Evolutionary conservation across 2,329 filamentous ascomycete species (phyloP), one percentile per base, ranked within the genome.

Genomic region (Dothistroma pini): DNA sequence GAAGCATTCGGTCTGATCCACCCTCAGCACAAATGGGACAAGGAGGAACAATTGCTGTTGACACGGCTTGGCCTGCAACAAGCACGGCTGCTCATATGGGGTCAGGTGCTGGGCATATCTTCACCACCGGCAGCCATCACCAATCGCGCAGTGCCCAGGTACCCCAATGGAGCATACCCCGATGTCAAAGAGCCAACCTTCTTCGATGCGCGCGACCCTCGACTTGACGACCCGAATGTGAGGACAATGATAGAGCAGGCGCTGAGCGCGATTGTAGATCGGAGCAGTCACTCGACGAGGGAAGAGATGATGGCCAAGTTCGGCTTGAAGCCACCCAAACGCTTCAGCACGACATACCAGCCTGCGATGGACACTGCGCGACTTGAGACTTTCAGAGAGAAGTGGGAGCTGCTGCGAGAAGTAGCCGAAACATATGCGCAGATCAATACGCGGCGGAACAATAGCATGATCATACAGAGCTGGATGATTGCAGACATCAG

Each of bases 1-100:
- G 79, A 80, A 66, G 77, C 76, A 25, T 80, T 80, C 70, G 77
- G 77, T 41, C 72, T 78, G 29, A 77, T 81, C 58, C 75, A 79
- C 58, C 75, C 77, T 0, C 70, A 71, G 53, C 76, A 77, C 53
- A 73, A 77, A 60, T 76, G 75, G 66, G 74, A 78, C 47, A 75
- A 74, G 60, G 70, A 72, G 14, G 78, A 81, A 63, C 77, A 78
- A 62, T 72, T 79, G 22, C 72, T 77, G 22, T 72, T 80, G 31
- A 72, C 75, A 3, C 74, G 76, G 56, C 70, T 81, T 6, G 79
- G 79, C 57, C 73, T 81, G 25, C 76, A 80, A 65, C 79, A 81
- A 67, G 77, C 77, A 41, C 73, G 79, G 29, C 72, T 81, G 51
- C 71, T 81, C 58, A 79, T 80, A 61, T 80, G 78, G 72, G 79